Evolutionary conservation across 768 basidiomycete species (phyloP), one percentile per base, ranked within the genome.

Genomic region (Russula griseocarnosa): DNA sequence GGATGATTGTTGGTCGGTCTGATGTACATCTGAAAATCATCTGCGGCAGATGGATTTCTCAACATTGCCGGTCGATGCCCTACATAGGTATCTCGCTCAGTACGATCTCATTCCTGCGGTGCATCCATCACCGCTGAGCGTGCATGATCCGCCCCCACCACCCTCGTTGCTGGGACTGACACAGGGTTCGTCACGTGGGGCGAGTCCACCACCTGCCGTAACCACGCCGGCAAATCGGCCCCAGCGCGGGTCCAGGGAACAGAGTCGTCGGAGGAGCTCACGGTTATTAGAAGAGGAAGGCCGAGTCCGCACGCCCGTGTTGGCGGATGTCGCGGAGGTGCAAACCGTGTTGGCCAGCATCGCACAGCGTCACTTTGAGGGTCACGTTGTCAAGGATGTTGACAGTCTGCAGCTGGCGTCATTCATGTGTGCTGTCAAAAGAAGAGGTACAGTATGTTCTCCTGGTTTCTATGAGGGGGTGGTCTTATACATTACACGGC

Each of bases 321-420:
- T 91, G 61, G 82, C 86, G 11, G 91, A 93, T 71, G 71, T 87
- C 14, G 79, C 78, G 38, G 90, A 91, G 42, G 77, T 90, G 18
- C 86, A 90, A 63, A 77, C 73, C 0, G 79, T 87, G 50, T 74
- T 93, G 38, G 90, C 90, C 3, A 75, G 77, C 9, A 79, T 93
- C 46, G 89, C 85, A 2, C 86, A 90, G 70, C 79, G 79, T 59
- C 91, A 93, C 74, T 92, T 90, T 72, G 78, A 82, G 61, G 84
- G 87, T 44, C 77, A 83, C 62, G 78, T 79, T 14, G 79, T 86
- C 57, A 86, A 86, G 73, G 91, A 93, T 74, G 85, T 90, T 53
- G 91, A 92, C 65, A 88, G 86, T n/a, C 76, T 92, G n/a, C n/a
- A n/a, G n/a, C n/a, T n/a, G 46, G 87, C 88, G 22, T 82, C 85